Evolutionary conservation across 106 monocot genomes (phyloP), one percentile per base, ranked within the genome.

Genomic region (Narthecium ossifragum): DNA sequence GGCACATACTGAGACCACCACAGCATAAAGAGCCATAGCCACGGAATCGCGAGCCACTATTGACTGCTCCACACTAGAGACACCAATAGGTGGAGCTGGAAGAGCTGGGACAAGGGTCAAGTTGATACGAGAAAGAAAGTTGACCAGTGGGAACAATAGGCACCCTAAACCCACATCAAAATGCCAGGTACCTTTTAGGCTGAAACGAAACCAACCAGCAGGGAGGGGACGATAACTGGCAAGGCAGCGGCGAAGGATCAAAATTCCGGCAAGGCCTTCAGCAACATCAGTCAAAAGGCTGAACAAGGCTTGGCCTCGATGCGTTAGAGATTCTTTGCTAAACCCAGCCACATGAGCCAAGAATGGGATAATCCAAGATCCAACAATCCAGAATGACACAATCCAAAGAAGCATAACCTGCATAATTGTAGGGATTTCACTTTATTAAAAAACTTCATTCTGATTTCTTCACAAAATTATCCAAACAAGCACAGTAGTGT

Each of bases 351-450:
- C 38, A 55, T 81, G 78, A 13, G 78, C 78, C 25, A 81, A 41
- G 62, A 77, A 82, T n/a, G 86, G 86, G 26, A 87, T 72, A 21
- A 87, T 78, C 86, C 86, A 87, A 6, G 86, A 82, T 8, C 86
- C 86, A 3, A 87, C 78, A 48, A 82, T 72, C 86, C 86, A 87
- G 61, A 87, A 87, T 21, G 86, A 72, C 52, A 67, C 60, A 38
- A 87, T 72, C 86, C 86, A 82, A 11, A 87, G 67, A 20, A 87
- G 75, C 82, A 79, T 82, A 50, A 87, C 75, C 86, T 87, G 75
- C 30, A 67, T 25, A 8, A 45, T 9, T 28, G 12, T 20, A 29
- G 6, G 10, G 39, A 17, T 36, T 32, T 65, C 20, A 58, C 5
- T 1, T 31, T 55, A n/a, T n/a, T n/a, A n/a, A n/a, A n/a, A n/a